Evolutionary conservation across 225 moss, liverwort and hornwort species (phyloP), one percentile per base, ranked within the genome.

Genomic region (Rhytidiadelphus loreus): DNA sequence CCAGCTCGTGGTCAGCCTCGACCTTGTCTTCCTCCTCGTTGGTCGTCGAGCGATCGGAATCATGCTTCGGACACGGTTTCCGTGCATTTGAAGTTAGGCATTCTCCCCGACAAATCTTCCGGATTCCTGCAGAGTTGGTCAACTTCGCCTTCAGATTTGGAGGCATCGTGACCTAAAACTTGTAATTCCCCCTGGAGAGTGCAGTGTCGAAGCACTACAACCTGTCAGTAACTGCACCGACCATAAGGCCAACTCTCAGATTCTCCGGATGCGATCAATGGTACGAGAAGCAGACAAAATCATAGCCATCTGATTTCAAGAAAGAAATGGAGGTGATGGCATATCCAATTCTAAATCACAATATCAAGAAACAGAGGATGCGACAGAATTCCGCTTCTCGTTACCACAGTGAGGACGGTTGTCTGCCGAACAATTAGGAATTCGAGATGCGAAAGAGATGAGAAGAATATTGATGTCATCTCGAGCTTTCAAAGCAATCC

Each of bases 161-260:
- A 59, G 86, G 70, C 93, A 93, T 93, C 43, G 65, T 86, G 55
- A 84, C 84, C 85, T 84, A 86, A 44, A 48, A 72, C 44, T 80
- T 52, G n/a, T 25, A 57, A 77, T 63, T 43, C 17, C 75, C 63
- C 21, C 24, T 29, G n/a, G 58, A 50, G 12, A 83, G 69, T 23
- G 59, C 68, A 53, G 76, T n/a, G 68, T 73, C 43, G 82, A 69
- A 85, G 71, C 78, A 43, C 83, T 59, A 78, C 52, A 70, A 77
- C 19, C 69, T 77, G 53, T 61, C 59, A 69, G 70, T 70, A 62
- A 78, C 86, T 89, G 88, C 86, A 79, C 83, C 52, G 41, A 52
- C 73, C 33, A 53, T 11, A 44, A 76, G 46, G 65, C 39, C 77
- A 85, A 76, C 59, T 55, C 76, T 77, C 61, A 87, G 52, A 28